A percentile compares a stretch with the other conserved stretches of the same genome.
phyloP scores from a whole-genome alignment of 108 stramenopile species.

The Seminavis robusta region DNA sequence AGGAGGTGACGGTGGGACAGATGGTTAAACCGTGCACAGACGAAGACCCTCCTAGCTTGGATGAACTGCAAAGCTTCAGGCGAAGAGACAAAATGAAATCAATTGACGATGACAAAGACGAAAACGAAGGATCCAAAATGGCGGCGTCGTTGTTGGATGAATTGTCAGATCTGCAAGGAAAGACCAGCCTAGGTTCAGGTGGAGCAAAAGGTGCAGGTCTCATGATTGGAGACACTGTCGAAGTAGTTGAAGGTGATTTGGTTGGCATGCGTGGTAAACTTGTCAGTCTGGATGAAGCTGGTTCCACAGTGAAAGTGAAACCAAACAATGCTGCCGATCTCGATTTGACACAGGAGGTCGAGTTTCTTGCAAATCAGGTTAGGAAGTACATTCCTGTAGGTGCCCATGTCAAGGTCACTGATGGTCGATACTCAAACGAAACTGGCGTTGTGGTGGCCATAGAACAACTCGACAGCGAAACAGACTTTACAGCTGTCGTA shows the following conservation, averaged over 20 bases:
- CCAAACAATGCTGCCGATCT: slow-evolving; percentile 71
- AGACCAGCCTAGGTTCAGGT: slow-evolving; percentile 53
- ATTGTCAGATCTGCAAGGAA: slow-evolving; percentile 81
- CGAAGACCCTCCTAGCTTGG: slow-evolving; percentile 90
- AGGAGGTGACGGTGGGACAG: slow-evolving; percentile 90
- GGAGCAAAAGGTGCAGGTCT: slow-evolving; percentile 55
- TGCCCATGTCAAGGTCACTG: slow-evolving; percentile 94
- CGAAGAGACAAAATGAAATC: slow-evolving; percentile 42
- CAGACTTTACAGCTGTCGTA: slow-evolving; percentile 83
- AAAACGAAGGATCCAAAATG: slow-evolving; percentile 83
- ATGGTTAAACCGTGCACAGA: slow-evolving; percentile 83
- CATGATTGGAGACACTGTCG: slow-evolving; percentile 91
- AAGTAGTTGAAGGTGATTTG: slow-evolving; percentile 94
- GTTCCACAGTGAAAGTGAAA: slow-evolving; percentile 88
- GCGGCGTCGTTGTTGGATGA: slow-evolving; percentile 79
- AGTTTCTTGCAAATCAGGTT: slow-evolving; percentile 86
- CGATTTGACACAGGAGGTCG: slow-evolving; percentile 82
- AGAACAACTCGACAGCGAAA: slow-evolving; percentile 75
- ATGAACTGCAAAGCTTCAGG: slow-evolving; percentile 90
- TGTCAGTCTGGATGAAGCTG: slow-evolving; percentile 85
- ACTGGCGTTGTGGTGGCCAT: slow-evolving; percentile 93
- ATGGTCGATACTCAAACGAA: slow-evolving; percentile 92
- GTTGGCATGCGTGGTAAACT: slow-evolving; percentile 90
- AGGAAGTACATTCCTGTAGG: slow-evolving; percentile 93
- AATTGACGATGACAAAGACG: slow-evolving; percentile 66